Percentiles rank a stretch among this genome's conserved stretches.
Evolutionary conservation across 2,329 filamentous ascomycete species (phyloP).

Genomic region (Sporothrix pseudoabietina): DNA sequence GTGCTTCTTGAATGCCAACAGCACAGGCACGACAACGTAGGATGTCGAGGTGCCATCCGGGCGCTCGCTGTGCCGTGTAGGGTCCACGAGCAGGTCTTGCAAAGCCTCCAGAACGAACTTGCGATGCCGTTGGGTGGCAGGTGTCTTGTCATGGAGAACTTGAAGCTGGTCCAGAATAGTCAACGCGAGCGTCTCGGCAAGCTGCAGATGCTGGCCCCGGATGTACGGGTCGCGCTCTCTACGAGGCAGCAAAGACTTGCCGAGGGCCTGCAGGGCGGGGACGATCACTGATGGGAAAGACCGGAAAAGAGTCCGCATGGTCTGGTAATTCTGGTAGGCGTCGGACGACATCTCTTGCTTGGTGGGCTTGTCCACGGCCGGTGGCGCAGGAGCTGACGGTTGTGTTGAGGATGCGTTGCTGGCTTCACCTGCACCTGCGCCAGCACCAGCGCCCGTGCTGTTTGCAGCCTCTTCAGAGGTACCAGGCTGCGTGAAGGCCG

Average conservation of each 20-base stretch:
- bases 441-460: background rate
- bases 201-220: slow-evolving; percentile 55
- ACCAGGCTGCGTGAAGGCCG: slow-evolving; percentile 34
- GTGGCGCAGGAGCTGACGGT: background rate
- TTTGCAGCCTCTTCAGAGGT: slow-evolving; percentile 31
- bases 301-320: slow-evolving; percentile 73
- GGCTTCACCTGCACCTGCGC: background rate
- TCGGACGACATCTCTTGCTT: slow-evolving; percentile 46
- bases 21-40: slow-evolving; percentile 70
- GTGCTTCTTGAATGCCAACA: slow-evolving; percentile 83
- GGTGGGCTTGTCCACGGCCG: slow-evolving; percentile 46
- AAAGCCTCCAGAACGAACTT: slow-evolving; percentile 78
- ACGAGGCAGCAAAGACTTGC: slow-evolving; percentile 76
- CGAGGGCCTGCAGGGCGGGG: slow-evolving; percentile 81
- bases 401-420: background rate
- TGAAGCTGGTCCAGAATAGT: slow-evolving; percentile 69
- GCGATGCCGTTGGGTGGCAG: slow-evolving; percentile 75
- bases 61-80: slow-evolving; percentile 52
- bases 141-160: slow-evolving; percentile 49
- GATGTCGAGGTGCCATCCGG: slow-evolving; percentile 38
- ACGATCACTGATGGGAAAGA: slow-evolving; percentile 79
- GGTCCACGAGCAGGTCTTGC: slow-evolving; percentile 77
- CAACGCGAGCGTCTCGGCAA: slow-evolving; percentile 69
- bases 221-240: slow-evolving; percentile 67
- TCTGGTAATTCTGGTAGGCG: slow-evolving; percentile 73